Evolutionary conservation across 2,329 filamentous ascomycete species (phyloP), one percentile per base, ranked within the genome.

Genomic region (Arthrobotrys sphaeroides): DNA sequence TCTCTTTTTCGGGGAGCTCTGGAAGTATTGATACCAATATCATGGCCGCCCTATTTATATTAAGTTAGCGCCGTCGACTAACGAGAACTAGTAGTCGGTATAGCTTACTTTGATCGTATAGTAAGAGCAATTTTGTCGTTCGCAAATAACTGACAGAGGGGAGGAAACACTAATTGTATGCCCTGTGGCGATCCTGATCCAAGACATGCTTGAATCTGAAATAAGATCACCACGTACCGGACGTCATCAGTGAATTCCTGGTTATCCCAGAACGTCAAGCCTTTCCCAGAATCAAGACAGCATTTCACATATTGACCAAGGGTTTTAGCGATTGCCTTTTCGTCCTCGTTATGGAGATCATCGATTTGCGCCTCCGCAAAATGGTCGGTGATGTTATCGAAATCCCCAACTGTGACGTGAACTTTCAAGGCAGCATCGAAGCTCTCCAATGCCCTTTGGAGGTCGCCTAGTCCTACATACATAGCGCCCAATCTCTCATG

Each of bases 401-500:
- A 74, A 18, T 68, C 70, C 3, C 70, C 70, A 33, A 59, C 42
- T 9, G 70, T 62, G 3, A 64, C 43, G 36, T 74, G 70, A 2
- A 68, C 45, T 4, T 18, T 42, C 10, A 74, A 36, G 3, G 61
- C 62, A 22, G 70, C 38, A 5, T 64, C 62, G 31, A 74, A 74
- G 28, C 70, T 64, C 31, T 80, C 77, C 22, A 78, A 67, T 13
- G 78, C 78, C 16, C 57, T 73, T 13, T 64, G 59, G 24, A 70
- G 73, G 51, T 80, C 78, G 16, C 78, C 70, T 5, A 72, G 60
- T 3, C 61, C 36, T n/a, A 79, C 47, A 55, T 78, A 78, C 22
- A 77, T 61, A 38, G 55, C 77, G 5, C 79, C 79, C 36, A 80
- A 51, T 40, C 73, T 70, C 51, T 80, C 78, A 47, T 76, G 76